Evolutionary conservation across 1,284 basidiomycete genomes (phyloP), one percentile per base, ranked within the genome.

Genomic region (Quambalaria eucalypti): DNA sequence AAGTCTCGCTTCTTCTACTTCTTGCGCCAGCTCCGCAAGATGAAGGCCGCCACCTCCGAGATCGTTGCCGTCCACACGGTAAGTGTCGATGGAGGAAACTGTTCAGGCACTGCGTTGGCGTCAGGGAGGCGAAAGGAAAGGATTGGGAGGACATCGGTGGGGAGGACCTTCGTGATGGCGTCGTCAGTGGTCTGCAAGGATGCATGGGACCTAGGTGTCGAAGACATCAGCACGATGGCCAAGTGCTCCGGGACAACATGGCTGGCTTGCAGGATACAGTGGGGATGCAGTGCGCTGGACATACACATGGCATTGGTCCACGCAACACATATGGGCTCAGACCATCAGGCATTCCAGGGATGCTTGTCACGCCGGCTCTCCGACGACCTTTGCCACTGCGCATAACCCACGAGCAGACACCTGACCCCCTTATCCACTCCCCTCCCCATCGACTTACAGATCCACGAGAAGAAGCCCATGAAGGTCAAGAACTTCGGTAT

Each of bases 1-100:
- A 97, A 98, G 83, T 95, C 89, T 59, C 87, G 93, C 64, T 98
- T 95, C 87, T 98, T 95, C 93, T 98, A 97, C 83, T 98, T 95
- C 85, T 83, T 98, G 67, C 90, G 93, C 51, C 69, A 71, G 62
- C 67, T 75, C 54, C 61, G 96, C 80, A 98, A 98, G 84, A 92
- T 93, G 81, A 98, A 98, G 85, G 96, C 95, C 82, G 91, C 92
- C 79, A 90, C 84, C 78, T 95, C 93, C 78, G 93, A 98, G 83
- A 91, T 98, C 78, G 91, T 98, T 78, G 90, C 89, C 78, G 85
- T 98, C 81, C 93, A 96, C 81, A 83, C 88, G 79, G 91, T 96
- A 78, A 80, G 90, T 88, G 31, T 56, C 59, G n/a, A n/a, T n/a
- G n/a, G n/a, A n/a, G n/a, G n/a, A 71, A 2, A 46, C 21, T 23